These are phyloP conservation scores for Colletotrichum spinosum DNA, from an alignment of 2,329 filamentous ascomycete species.

Conservation along the genomic window DNA sequence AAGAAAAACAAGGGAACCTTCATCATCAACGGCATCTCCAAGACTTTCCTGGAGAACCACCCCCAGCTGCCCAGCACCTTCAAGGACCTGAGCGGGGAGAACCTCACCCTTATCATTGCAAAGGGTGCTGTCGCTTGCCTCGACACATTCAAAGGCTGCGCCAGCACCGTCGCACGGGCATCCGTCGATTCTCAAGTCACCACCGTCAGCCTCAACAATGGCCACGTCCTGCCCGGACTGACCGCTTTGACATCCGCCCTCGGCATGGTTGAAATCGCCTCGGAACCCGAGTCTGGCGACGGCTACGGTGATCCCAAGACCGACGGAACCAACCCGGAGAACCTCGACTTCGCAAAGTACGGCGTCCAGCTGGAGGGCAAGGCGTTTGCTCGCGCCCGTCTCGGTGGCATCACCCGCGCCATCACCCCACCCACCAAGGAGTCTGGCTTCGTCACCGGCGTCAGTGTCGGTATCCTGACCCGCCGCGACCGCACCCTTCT, in stretches of 20 bases:
- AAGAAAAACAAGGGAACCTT: conserved; percentile 42
- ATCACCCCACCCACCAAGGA: conserved; percentile 51
- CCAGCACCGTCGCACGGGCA: conserved; percentile 36
- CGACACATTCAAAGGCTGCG: conserved; percentile 21
- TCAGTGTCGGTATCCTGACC: conserved; percentile 56
- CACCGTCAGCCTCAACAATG: conserved; percentile 54
- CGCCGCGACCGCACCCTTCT: conserved; percentile 50
- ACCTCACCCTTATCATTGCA: conserved; percentile 53
- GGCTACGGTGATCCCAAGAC: conserved; percentile 50
- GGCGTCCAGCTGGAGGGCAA: conserved; percentile 54
- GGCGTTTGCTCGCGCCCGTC: conserved; percentile 52
- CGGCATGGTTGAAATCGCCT: conserved; percentile 62
- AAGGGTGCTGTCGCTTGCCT: conserved; percentile 56
- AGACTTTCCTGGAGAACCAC: conserved; percentile 47
- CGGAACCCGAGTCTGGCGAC: conserved; percentile 58
- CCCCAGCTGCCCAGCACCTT: conserved; percentile 26
- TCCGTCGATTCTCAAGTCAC: conserved; percentile 46
- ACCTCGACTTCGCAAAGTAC: conserved; percentile 53
- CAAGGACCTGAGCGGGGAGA: conserved; percentile 31
- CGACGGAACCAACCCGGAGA: conserved; percentile 43
- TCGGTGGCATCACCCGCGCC: conserved; percentile 57
- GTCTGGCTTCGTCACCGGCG: conserved; percentile 50
- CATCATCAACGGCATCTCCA: conserved; percentile 52
- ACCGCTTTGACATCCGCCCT: conserved; percentile 60
- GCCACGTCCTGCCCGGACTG: conserved; percentile 60